A percentile compares a stretch with the other conserved stretches of the same genome.
phyloP scores from a whole-genome alignment of 2,329 filamentous ascomycete genomes.

The Phyllosticta capitalensis region DNA sequence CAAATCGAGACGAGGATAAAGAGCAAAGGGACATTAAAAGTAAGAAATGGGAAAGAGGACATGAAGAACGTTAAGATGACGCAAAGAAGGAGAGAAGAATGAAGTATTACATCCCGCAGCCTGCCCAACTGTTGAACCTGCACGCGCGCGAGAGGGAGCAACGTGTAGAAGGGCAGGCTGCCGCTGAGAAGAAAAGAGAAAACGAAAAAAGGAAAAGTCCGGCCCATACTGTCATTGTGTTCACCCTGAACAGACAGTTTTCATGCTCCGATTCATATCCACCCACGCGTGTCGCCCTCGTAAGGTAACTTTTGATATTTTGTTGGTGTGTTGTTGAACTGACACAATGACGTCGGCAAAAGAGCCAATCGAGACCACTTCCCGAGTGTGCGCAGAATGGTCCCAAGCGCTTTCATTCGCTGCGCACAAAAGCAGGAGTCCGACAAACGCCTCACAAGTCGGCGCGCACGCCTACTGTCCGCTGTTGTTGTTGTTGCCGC shows the following conservation, averaged over 20 bases:
- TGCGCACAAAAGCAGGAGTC: neutral
- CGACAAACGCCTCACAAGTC: neutral
- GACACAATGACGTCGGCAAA: neutral
- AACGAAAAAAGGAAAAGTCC: neutral
- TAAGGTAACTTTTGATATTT: neutral
- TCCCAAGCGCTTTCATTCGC: neutral
- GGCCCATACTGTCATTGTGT: neutral
- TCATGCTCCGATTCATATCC: neutral
- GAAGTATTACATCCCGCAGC: neutral
- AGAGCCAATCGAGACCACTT: neutral
- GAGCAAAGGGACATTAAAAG: neutral
- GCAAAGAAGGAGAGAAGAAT: neutral
- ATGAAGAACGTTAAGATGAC: neutral
- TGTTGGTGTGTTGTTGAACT: neutral
- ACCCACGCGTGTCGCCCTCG: neutral
- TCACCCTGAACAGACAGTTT: neutral
- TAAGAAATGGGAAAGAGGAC: neutral
- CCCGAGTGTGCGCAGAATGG: neutral
- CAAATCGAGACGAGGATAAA: neutral
- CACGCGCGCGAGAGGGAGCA: neutral
- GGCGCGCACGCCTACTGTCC: neutral
- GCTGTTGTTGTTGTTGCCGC: slow-evolving; percentile 11
- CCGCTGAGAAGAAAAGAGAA: neutral
- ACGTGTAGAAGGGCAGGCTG: neutral
- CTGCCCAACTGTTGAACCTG: neutral